Base-by-base conservation (phyloP, 768 basidiomycete genomes). In the Chalciporus pseudorubinellus region DNA sequence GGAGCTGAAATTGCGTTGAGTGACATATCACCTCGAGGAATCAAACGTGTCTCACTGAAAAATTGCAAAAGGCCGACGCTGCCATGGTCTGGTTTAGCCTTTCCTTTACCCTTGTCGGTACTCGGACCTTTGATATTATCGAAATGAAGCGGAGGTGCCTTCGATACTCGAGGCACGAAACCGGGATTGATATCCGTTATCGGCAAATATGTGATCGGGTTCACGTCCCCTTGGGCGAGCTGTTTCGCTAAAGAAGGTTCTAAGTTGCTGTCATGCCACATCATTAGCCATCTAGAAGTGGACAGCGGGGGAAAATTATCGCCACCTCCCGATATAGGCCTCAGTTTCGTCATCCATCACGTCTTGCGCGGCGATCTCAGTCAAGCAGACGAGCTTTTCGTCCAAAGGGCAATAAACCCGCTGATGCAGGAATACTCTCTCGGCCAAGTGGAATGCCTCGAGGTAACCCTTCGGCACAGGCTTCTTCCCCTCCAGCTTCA, bases 401-500 rank as follows among this genome's bases (percentile, higher is more conserved):
- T 72, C 56, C 19, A 72, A 55, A 0, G 95, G 93, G 69, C 91
- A 87, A 67, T 89, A 99, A 36, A 98, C 93, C 49, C 93, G 77
- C 62, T 98, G 97, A 68, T 98, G 86, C 46, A 90, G 73, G 64
- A 98, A 99, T 46, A 92, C 95, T 58, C 86, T 85, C 67, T 98
- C 94, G 6, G 97, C 94, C 47, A 89, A 72, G 51, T 74, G 71
- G 71, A 93, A 98, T 13, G 81, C 77, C 48, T 82, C 74, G 48
- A 86, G 73, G 69, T 98, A 99, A 39, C 77, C 80, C 33, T 72
- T 68, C 1, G 95, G 94, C 5, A 99, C 85, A 7, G 72, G 65
- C 69, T 92, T 85, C 71, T 90, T 89, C 20, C 94, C 94, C 62
- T 95, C 94, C 40, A 92, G 67, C 52, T 79, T 77, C 48, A 98